Evolutionary conservation across 2,329 filamentous ascomycete genomes (phyloP).

Genomic region (Aspergillus alliaceus): DNA sequence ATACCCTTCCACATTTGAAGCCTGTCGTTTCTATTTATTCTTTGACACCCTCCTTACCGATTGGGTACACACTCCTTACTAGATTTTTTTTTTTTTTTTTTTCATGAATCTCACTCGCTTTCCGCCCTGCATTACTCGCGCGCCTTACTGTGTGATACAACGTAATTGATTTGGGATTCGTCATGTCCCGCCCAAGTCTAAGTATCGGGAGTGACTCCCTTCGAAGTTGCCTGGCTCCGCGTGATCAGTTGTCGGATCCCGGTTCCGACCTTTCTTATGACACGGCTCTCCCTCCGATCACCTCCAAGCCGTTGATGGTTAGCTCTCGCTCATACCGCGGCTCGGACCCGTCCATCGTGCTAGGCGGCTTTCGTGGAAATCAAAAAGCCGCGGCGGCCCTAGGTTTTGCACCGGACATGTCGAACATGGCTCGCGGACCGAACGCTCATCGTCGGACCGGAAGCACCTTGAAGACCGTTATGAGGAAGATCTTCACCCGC

Average conservation of each 20-base stretch:
- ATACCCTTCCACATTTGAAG: not conserved
- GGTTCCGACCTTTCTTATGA: slow-evolving; percentile 19
- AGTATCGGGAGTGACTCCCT: slow-evolving; percentile 13
- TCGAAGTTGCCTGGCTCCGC: slow-evolving; percentile 3
- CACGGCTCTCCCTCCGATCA: slow-evolving; percentile 33
- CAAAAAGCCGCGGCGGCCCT: slow-evolving; percentile 14
- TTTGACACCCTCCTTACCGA: not conserved
- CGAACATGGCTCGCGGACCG: slow-evolving; percentile 23
- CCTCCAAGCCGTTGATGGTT: slow-evolving; percentile 21
- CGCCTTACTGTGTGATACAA: not conserved
- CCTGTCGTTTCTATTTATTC: not conserved
- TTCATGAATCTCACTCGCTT: too few species aligned
- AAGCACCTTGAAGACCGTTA: slow-evolving; percentile 45
- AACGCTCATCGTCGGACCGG: slow-evolving; percentile 39
- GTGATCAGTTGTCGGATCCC: slow-evolving; percentile 6
- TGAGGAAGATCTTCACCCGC: slow-evolving; percentile 45
- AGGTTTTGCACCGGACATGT: slow-evolving; percentile 23
- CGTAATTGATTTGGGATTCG: not conserved
- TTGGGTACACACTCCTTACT: not conserved
- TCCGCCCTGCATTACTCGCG: not conserved
- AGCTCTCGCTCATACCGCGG: slow-evolving; percentile 11
- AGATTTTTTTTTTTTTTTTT: too few species aligned
- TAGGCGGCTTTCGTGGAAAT: slow-evolving; percentile 14
- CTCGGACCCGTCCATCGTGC: slow-evolving; percentile 17
- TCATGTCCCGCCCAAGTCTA: slow-evolving; percentile 12